Conservation (phyloP, 306 rosid species). For the Cicer cuneatum region DNA sequence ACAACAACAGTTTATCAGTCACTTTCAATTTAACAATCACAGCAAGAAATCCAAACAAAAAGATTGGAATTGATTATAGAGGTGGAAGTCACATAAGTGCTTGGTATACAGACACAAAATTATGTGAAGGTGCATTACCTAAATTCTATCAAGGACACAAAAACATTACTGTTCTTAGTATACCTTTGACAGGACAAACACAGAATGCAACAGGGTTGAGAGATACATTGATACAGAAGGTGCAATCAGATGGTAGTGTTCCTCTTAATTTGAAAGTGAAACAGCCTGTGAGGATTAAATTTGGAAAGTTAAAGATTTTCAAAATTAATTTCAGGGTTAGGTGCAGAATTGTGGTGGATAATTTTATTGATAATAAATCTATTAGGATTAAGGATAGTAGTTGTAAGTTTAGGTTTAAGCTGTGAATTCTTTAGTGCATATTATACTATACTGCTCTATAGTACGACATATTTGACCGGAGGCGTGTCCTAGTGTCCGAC, state of each 20-base stretch:
- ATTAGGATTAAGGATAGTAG: slow-evolving; percentile 46
- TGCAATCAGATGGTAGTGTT: slow-evolving; percentile 50
- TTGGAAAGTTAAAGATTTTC: slow-evolving; percentile 73
- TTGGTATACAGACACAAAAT: slow-evolving; percentile 57
- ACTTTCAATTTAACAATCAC: slow-evolving; percentile 65
- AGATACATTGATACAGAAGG: slow-evolving; percentile 37
- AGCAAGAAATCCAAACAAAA: slow-evolving; percentile 76
- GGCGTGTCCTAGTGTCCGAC: too few species aligned
- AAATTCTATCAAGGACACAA: slow-evolving; percentile 81
- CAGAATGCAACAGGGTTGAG: slow-evolving; percentile 54
- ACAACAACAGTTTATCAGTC: slow-evolving; percentile 51
- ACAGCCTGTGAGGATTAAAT: slow-evolving; percentile 78
- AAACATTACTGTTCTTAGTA: slow-evolving; percentile 64
- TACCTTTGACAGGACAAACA: slow-evolving; percentile 55
- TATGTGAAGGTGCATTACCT: slow-evolving; percentile 72
- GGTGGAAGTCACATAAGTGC: slow-evolving; percentile 76
- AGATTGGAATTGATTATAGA: slow-evolving; percentile 74
- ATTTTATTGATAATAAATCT: slow-evolving; percentile 44
- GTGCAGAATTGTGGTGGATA: slow-evolving; percentile 65
- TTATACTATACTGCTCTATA: too few species aligned
- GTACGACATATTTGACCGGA: too few species aligned
- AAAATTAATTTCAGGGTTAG: slow-evolving; percentile 64
- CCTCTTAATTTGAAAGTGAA: slow-evolving; percentile 60
- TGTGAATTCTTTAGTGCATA: slow-evolving; percentile 36
- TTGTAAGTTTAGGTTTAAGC: slow-evolving; percentile 49